Conservation (phyloP, 2,329 filamentous ascomycete species). For the Mollisiaceae sp. region DNA sequence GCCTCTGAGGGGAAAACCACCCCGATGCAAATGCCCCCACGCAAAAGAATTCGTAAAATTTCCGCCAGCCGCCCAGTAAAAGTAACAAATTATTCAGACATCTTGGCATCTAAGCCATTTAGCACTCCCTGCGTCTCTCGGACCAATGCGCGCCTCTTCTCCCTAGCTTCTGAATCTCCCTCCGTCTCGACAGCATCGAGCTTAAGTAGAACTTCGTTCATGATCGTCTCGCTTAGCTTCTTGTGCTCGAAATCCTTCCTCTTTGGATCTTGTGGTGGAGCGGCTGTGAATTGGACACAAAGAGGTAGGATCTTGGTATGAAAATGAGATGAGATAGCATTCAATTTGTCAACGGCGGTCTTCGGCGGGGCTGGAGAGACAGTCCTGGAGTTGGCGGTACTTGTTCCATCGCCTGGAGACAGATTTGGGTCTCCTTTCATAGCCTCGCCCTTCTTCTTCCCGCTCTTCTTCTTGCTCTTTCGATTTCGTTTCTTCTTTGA, state of each 20-base stretch:
- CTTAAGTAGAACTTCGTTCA: slow-evolving; percentile 79
- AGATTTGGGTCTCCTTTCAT: slow-evolving; percentile 32
- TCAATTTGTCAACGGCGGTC: slow-evolving; percentile 64
- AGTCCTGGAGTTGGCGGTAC: slow-evolving; percentile 38
- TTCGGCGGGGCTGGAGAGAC: slow-evolving; percentile 45
- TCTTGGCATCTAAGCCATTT: slow-evolving; percentile 61
- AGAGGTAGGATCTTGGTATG: slow-evolving; percentile 67
- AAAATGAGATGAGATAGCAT: slow-evolving; percentile 69
- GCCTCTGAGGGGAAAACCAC: slow-evolving; percentile 12
- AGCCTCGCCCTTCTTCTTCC: slow-evolving; percentile 39
- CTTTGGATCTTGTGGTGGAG: slow-evolving; percentile 68
- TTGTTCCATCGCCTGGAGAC: slow-evolving; percentile 44
- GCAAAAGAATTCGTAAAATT: slow-evolving; percentile 31
- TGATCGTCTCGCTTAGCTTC: slow-evolving; percentile 74
- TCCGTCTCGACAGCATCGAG: slow-evolving; percentile 77
- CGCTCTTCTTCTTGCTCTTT: slow-evolving; percentile 52
- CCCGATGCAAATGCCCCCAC: slow-evolving; percentile 30
- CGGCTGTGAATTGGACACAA: slow-evolving; percentile 63
- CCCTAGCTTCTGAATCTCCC: slow-evolving; percentile 67
- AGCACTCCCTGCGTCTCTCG: slow-evolving; percentile 71
- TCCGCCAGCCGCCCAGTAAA: slow-evolving; percentile 1
- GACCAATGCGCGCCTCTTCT: slow-evolving; percentile 74
- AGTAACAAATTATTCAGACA: slow-evolving; percentile 15
- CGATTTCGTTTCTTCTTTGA: slow-evolving; percentile 37
- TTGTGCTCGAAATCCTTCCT: slow-evolving; percentile 77